phyloP scores from a whole-genome alignment of 495 filamentous ascomycete species.

The Hypoxylon rickii region DNA sequence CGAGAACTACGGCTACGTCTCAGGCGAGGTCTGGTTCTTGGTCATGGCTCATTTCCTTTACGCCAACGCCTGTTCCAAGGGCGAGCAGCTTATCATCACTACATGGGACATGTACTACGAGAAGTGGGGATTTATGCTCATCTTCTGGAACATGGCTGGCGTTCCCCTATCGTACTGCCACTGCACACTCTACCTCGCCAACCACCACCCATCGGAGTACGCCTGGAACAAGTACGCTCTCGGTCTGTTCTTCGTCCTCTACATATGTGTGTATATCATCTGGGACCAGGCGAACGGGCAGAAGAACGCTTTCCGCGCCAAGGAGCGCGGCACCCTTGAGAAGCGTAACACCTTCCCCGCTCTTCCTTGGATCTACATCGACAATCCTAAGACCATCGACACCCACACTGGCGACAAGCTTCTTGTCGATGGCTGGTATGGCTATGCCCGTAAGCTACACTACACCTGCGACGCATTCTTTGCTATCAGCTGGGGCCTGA shows the following conservation, averaged over 20 bases:
- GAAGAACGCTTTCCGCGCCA: slow-evolving; percentile 90
- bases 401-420: slow-evolving; percentile 79
- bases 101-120: slow-evolving; percentile 99
- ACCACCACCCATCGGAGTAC: slow-evolving; percentile 82
- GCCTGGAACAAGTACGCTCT: slow-evolving; percentile 73
- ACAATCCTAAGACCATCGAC: slow-evolving; percentile 86
- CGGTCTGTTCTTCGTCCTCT: slow-evolving; percentile 66
- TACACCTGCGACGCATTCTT: slow-evolving; percentile 92
- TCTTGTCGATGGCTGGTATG: slow-evolving; percentile 91
- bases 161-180: slow-evolving; percentile 97
- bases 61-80: slow-evolving; percentile 95
- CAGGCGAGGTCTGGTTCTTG: slow-evolving; percentile 85
- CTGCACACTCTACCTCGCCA: slow-evolving; percentile 91
- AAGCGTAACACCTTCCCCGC: slow-evolving; percentile 89
- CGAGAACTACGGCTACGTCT: slow-evolving; percentile 87
- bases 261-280: slow-evolving; percentile 87
- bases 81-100: slow-evolving; percentile 90
- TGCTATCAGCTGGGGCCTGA: slow-evolving; percentile 62
- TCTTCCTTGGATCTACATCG: slow-evolving; percentile 83
- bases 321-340: slow-evolving; percentile 73
- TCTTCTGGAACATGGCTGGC: slow-evolving; percentile 98
- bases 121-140: slow-evolving; percentile 99
- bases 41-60: slow-evolving; percentile 95
- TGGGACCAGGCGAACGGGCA: slow-evolving; percentile 93
- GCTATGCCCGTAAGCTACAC: slow-evolving; percentile 90